These are phyloP conservation scores for Pyrus bretschneideri DNA, from an alignment of 306 rosid species.

Conservation along the genomic window DNA sequence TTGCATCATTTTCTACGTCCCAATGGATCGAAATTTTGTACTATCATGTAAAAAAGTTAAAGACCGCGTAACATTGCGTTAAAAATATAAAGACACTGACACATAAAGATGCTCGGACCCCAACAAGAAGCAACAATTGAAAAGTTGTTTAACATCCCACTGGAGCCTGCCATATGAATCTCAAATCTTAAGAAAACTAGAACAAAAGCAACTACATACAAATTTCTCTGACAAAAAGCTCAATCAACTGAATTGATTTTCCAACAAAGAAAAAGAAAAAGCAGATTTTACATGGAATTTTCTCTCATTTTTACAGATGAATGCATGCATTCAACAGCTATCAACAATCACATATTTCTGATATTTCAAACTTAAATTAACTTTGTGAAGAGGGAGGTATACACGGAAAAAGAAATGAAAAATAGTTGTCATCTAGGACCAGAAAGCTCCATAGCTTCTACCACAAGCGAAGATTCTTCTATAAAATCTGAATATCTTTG, in stretches of 20 bases:
- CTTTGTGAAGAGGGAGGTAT: constrained; percentile 15
- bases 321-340: constrained; percentile 46
- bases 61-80: too few species aligned
- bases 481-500: constrained; percentile 82
- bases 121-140: neutral
- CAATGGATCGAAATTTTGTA: too few species aligned
- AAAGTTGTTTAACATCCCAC: neutral
- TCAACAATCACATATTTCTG: constrained; percentile 26
- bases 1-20: too few species aligned
- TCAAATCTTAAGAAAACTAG: neutral
- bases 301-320: constrained; percentile 46
- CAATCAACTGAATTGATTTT: constrained; percentile 22
- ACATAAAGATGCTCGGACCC: too few species aligned
- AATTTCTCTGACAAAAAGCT: constrained; percentile 11
- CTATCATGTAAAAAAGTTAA: too few species aligned
- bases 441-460: constrained; percentile 98
- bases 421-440: constrained; percentile 80
- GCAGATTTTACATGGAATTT: constrained; percentile 43
- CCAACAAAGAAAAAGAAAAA: constrained; percentile 15
- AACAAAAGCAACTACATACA: neutral
- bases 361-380: constrained; percentile 19
- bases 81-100: too few species aligned
- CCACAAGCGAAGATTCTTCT: constrained; percentile 83
- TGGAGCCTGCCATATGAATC: neutral
- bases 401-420: constrained; percentile 5